Evolutionary conservation across 2,329 filamentous ascomycete species (phyloP).

Genomic region (Colletotrichum orchidophilum): DNA sequence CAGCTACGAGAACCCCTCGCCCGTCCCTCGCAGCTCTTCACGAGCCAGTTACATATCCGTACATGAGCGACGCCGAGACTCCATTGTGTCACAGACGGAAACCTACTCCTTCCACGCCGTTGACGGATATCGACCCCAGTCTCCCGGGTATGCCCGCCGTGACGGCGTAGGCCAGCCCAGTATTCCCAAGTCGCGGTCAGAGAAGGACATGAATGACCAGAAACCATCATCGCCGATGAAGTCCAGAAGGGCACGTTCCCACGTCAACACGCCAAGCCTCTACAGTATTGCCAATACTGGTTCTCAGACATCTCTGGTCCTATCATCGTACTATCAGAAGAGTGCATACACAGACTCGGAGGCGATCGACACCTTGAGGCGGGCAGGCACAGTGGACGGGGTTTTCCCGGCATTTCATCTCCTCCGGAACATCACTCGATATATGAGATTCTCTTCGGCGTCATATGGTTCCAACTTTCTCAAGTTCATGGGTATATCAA

Average conservation of each 20-base stretch:
- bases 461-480: slow-evolving; percentile 73
- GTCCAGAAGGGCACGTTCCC: slow-evolving; percentile 43
- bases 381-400: slow-evolving; percentile 64
- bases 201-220: slow-evolving; percentile 42
- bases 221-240: slow-evolving; percentile 30
- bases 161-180: slow-evolving; percentile 42
- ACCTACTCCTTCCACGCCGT: slow-evolving; percentile 61
- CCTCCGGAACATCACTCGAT: slow-evolving; percentile 69
- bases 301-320: slow-evolving; percentile 63
- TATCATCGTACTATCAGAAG: slow-evolving; percentile 59
- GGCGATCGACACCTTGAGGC: slow-evolving; percentile 58
- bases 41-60: slow-evolving; percentile 60
- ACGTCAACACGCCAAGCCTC: slow-evolving; percentile 60
- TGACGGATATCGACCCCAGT: slow-evolving; percentile 54
- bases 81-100: slow-evolving; percentile 65
- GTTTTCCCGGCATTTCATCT: slow-evolving; percentile 69
- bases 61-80: slow-evolving; percentile 61
- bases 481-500: slow-evolving; percentile 68
- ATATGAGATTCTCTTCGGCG: slow-evolving; percentile 73
- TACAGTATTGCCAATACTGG: slow-evolving; percentile 68
- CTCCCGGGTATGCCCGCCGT: slow-evolving; percentile 49
- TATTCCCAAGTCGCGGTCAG: slow-evolving; percentile 44
- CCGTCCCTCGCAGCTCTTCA: slow-evolving; percentile 51
- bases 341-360: slow-evolving; percentile 59
- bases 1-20: slow-evolving; percentile 37